Percentiles rank a stretch among this genome's conserved stretches.
These are phyloP conservation scores for Penstemon eatonii DNA, from an alignment of 257 asterid genomes.

Conservation along the genomic window DNA sequence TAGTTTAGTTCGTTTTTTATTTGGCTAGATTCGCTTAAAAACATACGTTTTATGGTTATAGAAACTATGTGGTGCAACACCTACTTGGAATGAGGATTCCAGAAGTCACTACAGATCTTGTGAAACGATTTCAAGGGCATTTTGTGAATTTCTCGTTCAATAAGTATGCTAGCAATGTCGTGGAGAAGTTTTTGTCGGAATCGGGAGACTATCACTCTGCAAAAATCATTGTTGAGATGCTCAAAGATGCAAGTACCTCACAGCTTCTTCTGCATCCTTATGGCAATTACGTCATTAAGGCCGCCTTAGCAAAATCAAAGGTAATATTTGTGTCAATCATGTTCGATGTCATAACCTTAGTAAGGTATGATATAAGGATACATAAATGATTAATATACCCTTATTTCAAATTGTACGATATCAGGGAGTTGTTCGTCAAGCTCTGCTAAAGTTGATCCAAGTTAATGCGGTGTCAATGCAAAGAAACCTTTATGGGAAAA, in stretches of 20 bases:
- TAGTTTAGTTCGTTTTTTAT: slow-evolving; percentile 9
- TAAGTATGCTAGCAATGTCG: slow-evolving; percentile 79
- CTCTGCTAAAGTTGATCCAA: slow-evolving; percentile 36
- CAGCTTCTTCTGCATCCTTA: slow-evolving; percentile 63
- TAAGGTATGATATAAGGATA: not conserved
- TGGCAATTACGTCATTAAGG: slow-evolving; percentile 78
- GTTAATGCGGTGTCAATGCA: slow-evolving; percentile 48
- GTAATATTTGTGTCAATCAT: slow-evolving; percentile 25
- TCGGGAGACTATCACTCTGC: slow-evolving; percentile 35
- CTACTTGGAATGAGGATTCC: slow-evolving; percentile 53
- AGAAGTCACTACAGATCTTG: slow-evolving; percentile 37
- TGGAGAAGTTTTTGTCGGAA: slow-evolving; percentile 52
- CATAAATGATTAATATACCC: not conserved
- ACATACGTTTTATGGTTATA: slow-evolving; percentile 24
- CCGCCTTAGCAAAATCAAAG: slow-evolving; percentile 54
- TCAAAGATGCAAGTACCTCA: slow-evolving; percentile 40
- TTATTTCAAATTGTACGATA: not conserved
- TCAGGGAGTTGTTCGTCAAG: slow-evolving; percentile 44
- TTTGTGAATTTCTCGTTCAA: slow-evolving; percentile 56
- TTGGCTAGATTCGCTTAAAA: slow-evolving; percentile 1
- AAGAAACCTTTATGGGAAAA: slow-evolving; percentile 61
- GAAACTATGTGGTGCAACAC: slow-evolving; percentile 87
- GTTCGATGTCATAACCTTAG: not conserved
- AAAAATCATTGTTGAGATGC: slow-evolving; percentile 48
- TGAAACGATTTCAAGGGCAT: slow-evolving; percentile 46